phyloP scores from a whole-genome alignment of 1,284 basidiomycete genomes.

The Puccinia novopanici region DNA sequence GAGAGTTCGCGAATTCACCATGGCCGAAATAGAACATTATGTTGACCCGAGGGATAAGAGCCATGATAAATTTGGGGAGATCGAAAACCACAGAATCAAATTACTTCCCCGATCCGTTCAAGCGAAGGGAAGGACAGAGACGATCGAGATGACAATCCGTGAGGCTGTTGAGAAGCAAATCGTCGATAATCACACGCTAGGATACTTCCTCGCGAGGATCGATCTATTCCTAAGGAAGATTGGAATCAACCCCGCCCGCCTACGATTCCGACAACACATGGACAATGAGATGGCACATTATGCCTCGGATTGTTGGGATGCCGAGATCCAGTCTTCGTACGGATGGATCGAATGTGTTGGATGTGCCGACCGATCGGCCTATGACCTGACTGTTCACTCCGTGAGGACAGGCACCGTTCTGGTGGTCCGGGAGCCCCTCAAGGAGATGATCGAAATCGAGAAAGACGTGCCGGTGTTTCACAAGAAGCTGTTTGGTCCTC shows the following conservation, averaged over 20 bases:
- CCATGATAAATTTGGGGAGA: conserved; percentile 80
- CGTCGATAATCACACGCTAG: conserved; percentile 94
- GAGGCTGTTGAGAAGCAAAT: conserved; percentile 81
- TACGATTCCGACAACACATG: conserved; percentile 97
- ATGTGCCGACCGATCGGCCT: conserved; percentile 97
- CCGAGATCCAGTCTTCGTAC: conserved; percentile 89
- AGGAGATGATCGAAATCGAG: conserved; percentile 75
- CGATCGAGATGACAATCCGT: conserved; percentile 74
- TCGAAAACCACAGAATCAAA: conserved; percentile 72
- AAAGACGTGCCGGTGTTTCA: conserved; percentile 77
- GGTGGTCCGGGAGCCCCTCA: conserved; percentile 77
- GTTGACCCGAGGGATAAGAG: conserved; percentile 92
- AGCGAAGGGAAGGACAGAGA: conserved; percentile 70
- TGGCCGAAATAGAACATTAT: conserved; percentile 99
- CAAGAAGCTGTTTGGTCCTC: conserved; percentile 86
- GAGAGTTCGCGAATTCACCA: conserved; percentile 94
- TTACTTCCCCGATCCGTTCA: conserved; percentile 85
- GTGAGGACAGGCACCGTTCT: conserved; percentile 63
- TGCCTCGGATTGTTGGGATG: conserved; percentile 98
- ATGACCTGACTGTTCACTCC: conserved; percentile 73
- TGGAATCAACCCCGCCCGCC: conserved; percentile 79
- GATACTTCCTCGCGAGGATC: conserved; percentile 94
- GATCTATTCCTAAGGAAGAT: conserved; percentile 88
- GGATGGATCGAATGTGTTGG: conserved; percentile 99
- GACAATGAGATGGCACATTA: conserved; percentile 98